phyloP scores from a whole-genome alignment of 352 stramenopile species.

The Thraustochytrium striatum region DNA sequence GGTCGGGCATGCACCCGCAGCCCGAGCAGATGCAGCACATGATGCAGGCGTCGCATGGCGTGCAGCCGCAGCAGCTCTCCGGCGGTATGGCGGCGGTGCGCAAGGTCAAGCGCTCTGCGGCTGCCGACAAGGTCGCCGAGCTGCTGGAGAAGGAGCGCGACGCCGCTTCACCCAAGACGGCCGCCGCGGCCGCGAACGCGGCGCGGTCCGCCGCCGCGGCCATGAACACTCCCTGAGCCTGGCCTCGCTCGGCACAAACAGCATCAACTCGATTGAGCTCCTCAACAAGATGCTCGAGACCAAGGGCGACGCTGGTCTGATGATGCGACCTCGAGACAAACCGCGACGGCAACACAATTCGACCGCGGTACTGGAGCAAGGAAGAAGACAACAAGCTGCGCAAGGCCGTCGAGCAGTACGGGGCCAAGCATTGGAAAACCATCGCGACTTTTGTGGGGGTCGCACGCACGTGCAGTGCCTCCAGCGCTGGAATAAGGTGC shows the following conservation, averaged over 20 bases:
- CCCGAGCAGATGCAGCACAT: no score
- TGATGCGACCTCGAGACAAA: constrained; percentile 39
- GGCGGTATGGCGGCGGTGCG: no score
- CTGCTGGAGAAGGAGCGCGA: not conserved
- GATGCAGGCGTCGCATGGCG: no score
- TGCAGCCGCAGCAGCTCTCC: no score
- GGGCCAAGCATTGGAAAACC: constrained; percentile 80
- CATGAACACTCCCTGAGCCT: not conserved
- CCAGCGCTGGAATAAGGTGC: constrained; percentile 80
- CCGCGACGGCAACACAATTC: not conserved
- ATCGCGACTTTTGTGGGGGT: constrained; percentile 74
- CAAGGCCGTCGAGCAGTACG: constrained; percentile 72
- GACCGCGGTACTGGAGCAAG: constrained; percentile 69
- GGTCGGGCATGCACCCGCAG: no score
- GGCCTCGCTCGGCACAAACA: not conserved
- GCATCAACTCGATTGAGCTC: constrained; percentile 41
- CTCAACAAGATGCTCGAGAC: constrained; percentile 46
- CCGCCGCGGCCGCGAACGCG: not conserved
- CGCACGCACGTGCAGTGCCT: constrained; percentile 79
- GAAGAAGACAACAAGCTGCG: constrained; percentile 73
- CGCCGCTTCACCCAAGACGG: not conserved
- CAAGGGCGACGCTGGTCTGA: constrained; percentile 28
- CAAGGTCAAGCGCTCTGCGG: not conserved
- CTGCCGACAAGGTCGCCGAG: not conserved
- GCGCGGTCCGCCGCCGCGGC: not conserved